Percentiles rank a stretch among this genome's conserved stretches.
These are phyloP conservation scores for Aspergillus terreus DNA, from an alignment of 2,329 filamentous ascomycete genomes.

Conservation along the genomic window DNA sequence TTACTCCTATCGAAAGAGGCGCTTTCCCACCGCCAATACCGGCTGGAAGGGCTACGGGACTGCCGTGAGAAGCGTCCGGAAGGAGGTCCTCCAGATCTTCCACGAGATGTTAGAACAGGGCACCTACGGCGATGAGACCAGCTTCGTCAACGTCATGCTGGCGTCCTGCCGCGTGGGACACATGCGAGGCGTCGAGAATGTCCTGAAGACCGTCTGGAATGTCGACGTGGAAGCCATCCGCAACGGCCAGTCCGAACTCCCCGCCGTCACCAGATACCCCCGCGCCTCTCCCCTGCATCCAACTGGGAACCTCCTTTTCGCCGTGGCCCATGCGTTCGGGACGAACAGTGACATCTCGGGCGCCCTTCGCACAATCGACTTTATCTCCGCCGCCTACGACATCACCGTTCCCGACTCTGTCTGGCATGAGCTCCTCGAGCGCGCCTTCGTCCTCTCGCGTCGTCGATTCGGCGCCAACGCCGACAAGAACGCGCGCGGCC, in stretches of 20 bases:
- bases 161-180: slow-evolving; percentile 53
- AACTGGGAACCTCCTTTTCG: slow-evolving; percentile 55
- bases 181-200: slow-evolving; percentile 41
- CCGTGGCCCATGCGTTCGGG: slow-evolving; percentile 67
- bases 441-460: slow-evolving; percentile 59
- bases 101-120: slow-evolving; percentile 46
- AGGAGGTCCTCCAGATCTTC: slow-evolving; percentile 40
- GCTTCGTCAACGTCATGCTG: slow-evolving; percentile 52
- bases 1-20: slow-evolving; percentile 28
- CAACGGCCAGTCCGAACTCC: slow-evolving; percentile 28
- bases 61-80: slow-evolving; percentile 29
- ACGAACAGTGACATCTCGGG: slow-evolving; percentile 59
- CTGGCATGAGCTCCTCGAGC: slow-evolving; percentile 66
- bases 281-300: slow-evolving; percentile 56
- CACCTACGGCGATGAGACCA: slow-evolving; percentile 48
- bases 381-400: slow-evolving; percentile 57
- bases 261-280: slow-evolving; percentile 39
- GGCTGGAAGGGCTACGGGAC: slow-evolving; percentile 32
- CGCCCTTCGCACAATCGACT: slow-evolving; percentile 59
- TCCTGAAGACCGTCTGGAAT: slow-evolving; percentile 53
- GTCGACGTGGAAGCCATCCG: slow-evolving; percentile 47
- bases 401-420: slow-evolving; percentile 55
- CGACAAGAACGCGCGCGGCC: slow-evolving; percentile 22
- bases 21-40: slow-evolving; percentile 8
- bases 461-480: slow-evolving; percentile 33